These are phyloP conservation scores for Wickerhamomyces strasburgensis DNA, from an alignment of 805 yeast genomes.

Conservation along the genomic window DNA sequence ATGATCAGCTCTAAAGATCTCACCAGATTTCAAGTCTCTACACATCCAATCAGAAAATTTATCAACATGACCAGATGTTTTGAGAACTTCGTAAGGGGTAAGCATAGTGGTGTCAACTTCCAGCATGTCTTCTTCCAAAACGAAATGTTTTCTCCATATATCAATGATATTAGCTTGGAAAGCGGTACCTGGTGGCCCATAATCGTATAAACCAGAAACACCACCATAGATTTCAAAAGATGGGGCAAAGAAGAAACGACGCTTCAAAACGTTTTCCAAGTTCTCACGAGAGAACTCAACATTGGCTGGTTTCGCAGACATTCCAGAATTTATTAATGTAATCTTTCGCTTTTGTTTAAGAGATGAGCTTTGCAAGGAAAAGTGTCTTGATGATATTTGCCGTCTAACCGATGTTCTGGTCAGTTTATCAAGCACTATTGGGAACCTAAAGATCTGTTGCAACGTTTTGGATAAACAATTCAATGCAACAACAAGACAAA, in stretches of 20 bases:
- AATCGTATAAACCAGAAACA: constrained; percentile 95
- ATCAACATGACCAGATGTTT: constrained; percentile 99
- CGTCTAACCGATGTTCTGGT: too few relatives aligned
- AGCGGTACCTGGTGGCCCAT: constrained; percentile 99
- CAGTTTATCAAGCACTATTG: too few relatives aligned
- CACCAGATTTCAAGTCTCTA: constrained; percentile 91
- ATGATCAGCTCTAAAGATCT: constrained; percentile 98
- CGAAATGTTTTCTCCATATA: constrained; percentile 95
- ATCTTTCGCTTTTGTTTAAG: background rate
- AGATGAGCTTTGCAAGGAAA: background rate
- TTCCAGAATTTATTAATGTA: constrained; percentile 5
- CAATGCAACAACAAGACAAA: background rate
- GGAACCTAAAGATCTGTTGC: too few relatives aligned
- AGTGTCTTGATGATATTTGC: too few relatives aligned
- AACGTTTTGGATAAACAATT: background rate
- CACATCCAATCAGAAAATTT: constrained; percentile 99
- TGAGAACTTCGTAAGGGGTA: constrained; percentile 95
- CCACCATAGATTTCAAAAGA: constrained; percentile 98
- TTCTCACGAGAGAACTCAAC: constrained; percentile 72
- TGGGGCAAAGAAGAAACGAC: constrained; percentile 97
- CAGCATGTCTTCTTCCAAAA: constrained; percentile 96
- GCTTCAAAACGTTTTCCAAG: constrained; percentile 84
- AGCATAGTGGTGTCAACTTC: constrained; percentile 98
- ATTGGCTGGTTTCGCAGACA: constrained; percentile 23
- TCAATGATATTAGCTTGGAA: constrained; percentile 94